A percentile compares a stretch with the other conserved stretches of the same genome.
phyloP scores from a whole-genome alignment of 495 filamentous ascomycete species.

The Aeminium ludgeri region DNA sequence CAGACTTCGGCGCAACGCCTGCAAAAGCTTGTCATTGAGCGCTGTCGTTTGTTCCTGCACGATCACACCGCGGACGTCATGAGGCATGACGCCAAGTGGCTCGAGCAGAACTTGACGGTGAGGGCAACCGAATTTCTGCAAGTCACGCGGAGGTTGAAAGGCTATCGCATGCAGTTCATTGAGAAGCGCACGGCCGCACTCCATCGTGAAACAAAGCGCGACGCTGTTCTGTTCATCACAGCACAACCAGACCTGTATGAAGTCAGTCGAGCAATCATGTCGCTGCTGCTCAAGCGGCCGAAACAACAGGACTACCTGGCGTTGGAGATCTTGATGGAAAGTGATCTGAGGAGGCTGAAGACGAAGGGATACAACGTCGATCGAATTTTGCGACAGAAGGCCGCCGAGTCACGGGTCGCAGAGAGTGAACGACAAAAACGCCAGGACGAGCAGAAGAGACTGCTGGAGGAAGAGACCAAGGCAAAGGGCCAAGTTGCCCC shows the following conservation, averaged over 20 bases:
- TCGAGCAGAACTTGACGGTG: constrained; percentile 73
- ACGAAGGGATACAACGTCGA: constrained; percentile 87
- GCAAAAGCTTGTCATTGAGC: constrained; percentile 65
- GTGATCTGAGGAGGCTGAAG: constrained; percentile 59
- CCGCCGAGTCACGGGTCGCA: constrained; percentile 66
- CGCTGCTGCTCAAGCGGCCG: constrained; percentile 62
- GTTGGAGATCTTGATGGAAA: constrained; percentile 71
- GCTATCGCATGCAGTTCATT: constrained; percentile 44
- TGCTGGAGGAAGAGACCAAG: constrained; percentile 33
- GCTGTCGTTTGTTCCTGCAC: constrained; percentile 72
- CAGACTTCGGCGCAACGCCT: constrained; percentile 40
- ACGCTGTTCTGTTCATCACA: constrained; percentile 41
- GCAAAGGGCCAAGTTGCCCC: background rate
- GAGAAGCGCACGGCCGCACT: constrained; percentile 55
- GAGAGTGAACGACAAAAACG: constrained; percentile 65
- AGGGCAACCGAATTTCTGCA: constrained; percentile 55
- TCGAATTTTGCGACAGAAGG: constrained; percentile 70
- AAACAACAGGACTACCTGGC: constrained; percentile 71
- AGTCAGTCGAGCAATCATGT: constrained; percentile 67
- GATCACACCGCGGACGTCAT: constrained; percentile 50
- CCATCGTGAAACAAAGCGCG: constrained; percentile 31
- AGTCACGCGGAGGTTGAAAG: constrained; percentile 54
- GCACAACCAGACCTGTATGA: constrained; percentile 64
- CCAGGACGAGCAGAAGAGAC: constrained; percentile 50
- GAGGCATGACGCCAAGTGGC: constrained; percentile 70